These are phyloP conservation scores for Plasmodium ovale DNA, from an alignment of 169 alveolate species.

Conservation along the genomic window DNA sequence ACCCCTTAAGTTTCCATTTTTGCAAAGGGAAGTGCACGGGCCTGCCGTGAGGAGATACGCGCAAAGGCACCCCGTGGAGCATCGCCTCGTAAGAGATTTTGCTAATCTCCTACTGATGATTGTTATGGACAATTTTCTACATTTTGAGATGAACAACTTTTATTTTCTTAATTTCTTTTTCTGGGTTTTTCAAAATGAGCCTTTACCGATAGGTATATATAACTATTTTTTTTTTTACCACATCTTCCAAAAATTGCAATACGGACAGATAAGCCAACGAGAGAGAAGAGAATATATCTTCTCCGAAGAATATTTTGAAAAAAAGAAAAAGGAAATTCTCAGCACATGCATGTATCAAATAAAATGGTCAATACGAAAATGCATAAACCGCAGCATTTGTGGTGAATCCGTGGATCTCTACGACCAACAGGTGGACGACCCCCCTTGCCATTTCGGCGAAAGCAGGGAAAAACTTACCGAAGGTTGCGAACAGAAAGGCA, in stretches of 20 bases:
- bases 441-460: not conserved
- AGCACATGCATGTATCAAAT: constrained; percentile 7
- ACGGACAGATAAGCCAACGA: constrained; percentile 26
- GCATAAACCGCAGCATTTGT: not conserved
- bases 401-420: too few relatives aligned
- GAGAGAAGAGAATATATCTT: constrained; percentile 41
- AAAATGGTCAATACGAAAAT: not conserved
- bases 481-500: not conserved
- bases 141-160: constrained; percentile 50
- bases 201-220: constrained; percentile 31
- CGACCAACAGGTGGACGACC: not conserved
- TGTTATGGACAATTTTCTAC: constrained; percentile 34
- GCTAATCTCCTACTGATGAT: constrained; percentile 23
- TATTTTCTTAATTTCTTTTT: constrained; percentile 51
- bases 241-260: constrained; percentile 18
- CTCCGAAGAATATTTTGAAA: constrained; percentile 47
- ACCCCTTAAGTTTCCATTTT: not conserved
- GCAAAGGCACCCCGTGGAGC: constrained; percentile 18
- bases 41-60: not conserved
- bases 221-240: constrained; percentile 41
- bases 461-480: not conserved
- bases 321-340: constrained; percentile 21
- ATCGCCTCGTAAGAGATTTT: constrained; percentile 5
- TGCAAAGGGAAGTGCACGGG: not conserved
- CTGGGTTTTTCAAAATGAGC: constrained; percentile 15